Base-by-base conservation (phyloP, 495 filamentous ascomycete genomes). In the Lophiotrema nucula region DNA sequence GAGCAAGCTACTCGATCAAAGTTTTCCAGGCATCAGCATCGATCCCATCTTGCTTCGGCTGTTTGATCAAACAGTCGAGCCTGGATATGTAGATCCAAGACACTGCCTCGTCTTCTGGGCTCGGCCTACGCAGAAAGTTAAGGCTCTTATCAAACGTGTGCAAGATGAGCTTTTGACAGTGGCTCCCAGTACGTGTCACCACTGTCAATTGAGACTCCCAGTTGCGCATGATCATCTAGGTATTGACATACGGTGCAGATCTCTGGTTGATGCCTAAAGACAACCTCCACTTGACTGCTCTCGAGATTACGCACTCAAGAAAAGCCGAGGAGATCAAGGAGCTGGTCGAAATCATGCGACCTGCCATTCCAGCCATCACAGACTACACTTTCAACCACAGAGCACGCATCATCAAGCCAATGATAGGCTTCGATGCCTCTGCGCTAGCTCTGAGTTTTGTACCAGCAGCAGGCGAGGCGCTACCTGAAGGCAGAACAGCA, bases 61-160 rank as follows among this genome's bases (percentile, higher is more conserved):
- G 25, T 75, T 77, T 54, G 76, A 82, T 56, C 81, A 76, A 1
- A 67, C 70, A 0, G 73, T 84, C 35, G 80, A 90, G 58, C 81
- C 88, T 27, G 78, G 76, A 1, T 89, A 85, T 67, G 52, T 74
- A 16, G 92, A 97, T 64, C 79, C 82, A 15, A 79, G 92, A 35
- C 74, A 96, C 63, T 95, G 90, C 66, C 75, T 97, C 12, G 87
- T 87, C 0, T 86, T 96, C 67, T 96, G 89, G 88, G 89, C 88
- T 22, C 80, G 92, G 5, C 92, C 92, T 13, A 87, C 92, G 12
- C 69, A 79, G 44, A 79, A 84, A 59, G 77, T 96, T 1, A 70
- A 82, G 23, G 72, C 80, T 12, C 70, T 97, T 46, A 80, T 92
- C 3, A 65, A 70, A 3, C 76, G 78, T n/a, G 73, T 96, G 25